phyloP scores from a whole-genome alignment of 2,329 filamentous ascomycete species.

The Meredithiella fracta region DNA sequence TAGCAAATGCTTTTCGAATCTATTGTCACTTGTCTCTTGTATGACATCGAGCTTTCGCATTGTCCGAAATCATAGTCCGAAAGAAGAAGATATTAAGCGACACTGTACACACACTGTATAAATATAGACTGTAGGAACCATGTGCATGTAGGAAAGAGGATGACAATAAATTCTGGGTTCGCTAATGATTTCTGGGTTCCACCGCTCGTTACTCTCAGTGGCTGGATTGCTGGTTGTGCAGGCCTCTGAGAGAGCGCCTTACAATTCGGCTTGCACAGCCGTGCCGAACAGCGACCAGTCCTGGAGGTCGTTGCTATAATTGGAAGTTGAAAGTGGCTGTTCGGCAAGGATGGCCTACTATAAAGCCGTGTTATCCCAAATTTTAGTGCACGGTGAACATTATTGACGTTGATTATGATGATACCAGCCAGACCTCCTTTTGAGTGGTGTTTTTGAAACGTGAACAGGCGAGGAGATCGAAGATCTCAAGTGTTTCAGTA shows the following conservation, averaged over 20 bases:
- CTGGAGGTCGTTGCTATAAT: background rate
- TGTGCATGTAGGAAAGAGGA: background rate
- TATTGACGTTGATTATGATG: background rate
- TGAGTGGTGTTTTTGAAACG: background rate
- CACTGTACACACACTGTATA: background rate
- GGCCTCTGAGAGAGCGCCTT: background rate
- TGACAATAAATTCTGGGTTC: background rate
- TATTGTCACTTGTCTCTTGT: no score
- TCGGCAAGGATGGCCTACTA: slow-evolving; percentile 1
- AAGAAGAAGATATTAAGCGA: no score
- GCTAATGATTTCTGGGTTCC: background rate
- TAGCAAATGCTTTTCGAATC: no score
- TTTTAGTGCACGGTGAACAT: background rate
- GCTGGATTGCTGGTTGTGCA: background rate
- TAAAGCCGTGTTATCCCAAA: background rate
- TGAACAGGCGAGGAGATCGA: background rate
- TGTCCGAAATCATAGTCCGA: no score
- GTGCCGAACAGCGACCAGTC: slow-evolving; percentile 1
- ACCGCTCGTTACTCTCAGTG: background rate
- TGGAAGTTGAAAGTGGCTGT: slow-evolving; percentile 9
- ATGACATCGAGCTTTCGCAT: no score
- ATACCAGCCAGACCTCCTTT: background rate
- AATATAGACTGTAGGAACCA: background rate
- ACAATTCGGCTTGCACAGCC: slow-evolving; percentile 1
- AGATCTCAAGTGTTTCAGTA: slow-evolving; percentile 1